phyloP scores from a whole-genome alignment of 495 filamentous ascomycete genomes.

The Hypoxylon intermedium region DNA sequence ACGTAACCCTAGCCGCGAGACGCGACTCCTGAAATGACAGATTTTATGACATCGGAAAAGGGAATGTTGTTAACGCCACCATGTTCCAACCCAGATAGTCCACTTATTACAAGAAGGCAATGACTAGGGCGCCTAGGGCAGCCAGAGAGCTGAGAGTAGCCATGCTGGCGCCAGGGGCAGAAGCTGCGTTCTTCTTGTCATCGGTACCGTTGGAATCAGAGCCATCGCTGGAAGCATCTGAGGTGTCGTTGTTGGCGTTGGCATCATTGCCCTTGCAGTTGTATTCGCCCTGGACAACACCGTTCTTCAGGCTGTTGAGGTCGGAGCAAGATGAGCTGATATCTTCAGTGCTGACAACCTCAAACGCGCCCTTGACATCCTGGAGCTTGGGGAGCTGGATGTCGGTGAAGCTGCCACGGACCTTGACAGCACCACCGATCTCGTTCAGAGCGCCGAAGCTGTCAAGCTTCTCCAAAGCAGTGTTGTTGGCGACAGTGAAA shows the following conservation, averaged over 20 bases:
- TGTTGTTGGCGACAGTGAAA: conserved; percentile 88
- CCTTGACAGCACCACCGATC: conserved; percentile 87
- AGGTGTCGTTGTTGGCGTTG: conserved; percentile 52
- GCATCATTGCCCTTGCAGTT: conserved; percentile 60
- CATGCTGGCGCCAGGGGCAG: conserved; percentile 44
- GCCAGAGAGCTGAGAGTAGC: conserved; percentile 49
- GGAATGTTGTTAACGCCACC: conserved; percentile 35
- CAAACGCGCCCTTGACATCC: conserved; percentile 85
- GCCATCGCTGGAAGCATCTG: conserved; percentile 36
- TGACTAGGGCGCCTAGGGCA: conserved; percentile 48
- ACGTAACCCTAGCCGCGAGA: conserved; percentile 37
- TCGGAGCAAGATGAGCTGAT: conserved; percentile 57
- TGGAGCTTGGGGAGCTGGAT: conserved; percentile 71
- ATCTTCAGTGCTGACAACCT: conserved; percentile 75
- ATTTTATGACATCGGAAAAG: conserved; percentile 41
- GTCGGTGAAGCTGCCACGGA: conserved; percentile 83
- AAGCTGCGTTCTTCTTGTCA: conserved; percentile 43
- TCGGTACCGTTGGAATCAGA: conserved; percentile 25
- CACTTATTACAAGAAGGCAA: conserved; percentile 41
- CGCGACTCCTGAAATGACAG: conserved; percentile 36
- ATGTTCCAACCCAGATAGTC: conserved; percentile 26
- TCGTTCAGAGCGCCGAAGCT: conserved; percentile 69
- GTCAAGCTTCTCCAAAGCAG: conserved; percentile 65
- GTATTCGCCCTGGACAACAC: conserved; percentile 67
- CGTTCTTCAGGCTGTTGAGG: conserved; percentile 55